phyloP scores from a whole-genome alignment of 805 yeast species.

The Hanseniaspora occidentalis region DNA sequence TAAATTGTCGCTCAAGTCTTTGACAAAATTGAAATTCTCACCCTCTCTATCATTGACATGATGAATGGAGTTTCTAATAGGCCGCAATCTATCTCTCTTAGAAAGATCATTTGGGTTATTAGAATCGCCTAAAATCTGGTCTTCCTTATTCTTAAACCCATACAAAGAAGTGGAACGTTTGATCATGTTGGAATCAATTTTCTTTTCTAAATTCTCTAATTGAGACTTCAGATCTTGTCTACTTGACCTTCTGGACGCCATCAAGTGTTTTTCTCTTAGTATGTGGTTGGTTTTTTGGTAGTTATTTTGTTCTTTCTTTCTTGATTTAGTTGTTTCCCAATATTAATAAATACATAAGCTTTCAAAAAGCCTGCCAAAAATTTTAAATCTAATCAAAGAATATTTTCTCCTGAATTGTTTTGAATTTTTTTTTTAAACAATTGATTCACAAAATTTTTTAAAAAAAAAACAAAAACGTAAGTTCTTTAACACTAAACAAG shows the following conservation, averaged over 20 bases:
- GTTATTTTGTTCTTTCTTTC: neutral
- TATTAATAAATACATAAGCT: no score
- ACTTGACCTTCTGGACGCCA: neutral
- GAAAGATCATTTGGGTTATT: conserved; percentile 7
- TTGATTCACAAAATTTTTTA: no score
- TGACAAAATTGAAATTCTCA: conserved; percentile 58
- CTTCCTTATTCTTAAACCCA: conserved; percentile 3
- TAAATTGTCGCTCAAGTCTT: conserved; percentile 61
- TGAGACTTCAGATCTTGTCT: conserved; percentile 8
- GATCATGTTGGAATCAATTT: conserved; percentile 5
- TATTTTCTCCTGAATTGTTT: no score
- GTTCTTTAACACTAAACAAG: no score
- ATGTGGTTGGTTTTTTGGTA: neutral
- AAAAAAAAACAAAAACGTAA: no score
- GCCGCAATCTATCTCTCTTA: conserved; percentile 3
- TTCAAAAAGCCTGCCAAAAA: no score
- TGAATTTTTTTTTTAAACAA: no score
- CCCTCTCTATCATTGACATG: conserved; percentile 16
- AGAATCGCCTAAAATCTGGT: conserved; percentile 9
- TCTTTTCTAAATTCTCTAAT: conserved; percentile 14
- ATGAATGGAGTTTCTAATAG: neutral
- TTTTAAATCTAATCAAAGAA: no score
- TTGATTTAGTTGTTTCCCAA: no score
- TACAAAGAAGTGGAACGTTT: conserved; percentile 1
- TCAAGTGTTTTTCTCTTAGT: neutral